Conservation (phyloP, 495 filamentous ascomycete species). For the Hypoxylon intermedium region DNA sequence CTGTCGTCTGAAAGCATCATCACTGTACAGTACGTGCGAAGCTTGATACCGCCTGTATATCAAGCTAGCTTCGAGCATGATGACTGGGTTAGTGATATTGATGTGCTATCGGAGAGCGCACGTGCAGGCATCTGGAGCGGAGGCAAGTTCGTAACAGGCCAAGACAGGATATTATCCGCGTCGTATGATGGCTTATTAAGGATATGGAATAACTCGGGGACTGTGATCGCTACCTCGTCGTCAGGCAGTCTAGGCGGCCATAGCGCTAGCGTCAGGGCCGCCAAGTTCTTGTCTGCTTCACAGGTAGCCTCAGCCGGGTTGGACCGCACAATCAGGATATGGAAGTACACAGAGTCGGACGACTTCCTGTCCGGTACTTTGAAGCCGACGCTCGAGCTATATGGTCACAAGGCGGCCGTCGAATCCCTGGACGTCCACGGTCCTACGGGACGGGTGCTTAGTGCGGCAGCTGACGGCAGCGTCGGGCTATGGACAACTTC, state of each 20-base stretch:
- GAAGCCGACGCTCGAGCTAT: conserved; percentile 79
- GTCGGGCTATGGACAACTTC: conserved; percentile 85
- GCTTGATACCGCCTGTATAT: conserved; percentile 83
- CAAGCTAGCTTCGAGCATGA: conserved; percentile 91
- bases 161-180: conserved; percentile 77
- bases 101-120: conserved; percentile 75
- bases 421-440: conserved; percentile 80
- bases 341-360: conserved; percentile 78
- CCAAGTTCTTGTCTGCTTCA: conserved; percentile 76
- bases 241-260: conserved; percentile 76
- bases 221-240: conserved; percentile 76
- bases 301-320: conserved; percentile 81
- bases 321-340: conserved; percentile 83
- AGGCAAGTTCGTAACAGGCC: conserved; percentile 50
- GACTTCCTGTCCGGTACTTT: conserved; percentile 67
- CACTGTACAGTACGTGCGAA: conserved; percentile 90
- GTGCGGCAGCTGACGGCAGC: conserved; percentile 78
- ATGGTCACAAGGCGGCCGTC: conserved; percentile 79
- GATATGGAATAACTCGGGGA: conserved; percentile 86
- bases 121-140: conserved; percentile 64
- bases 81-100: conserved; percentile 95
- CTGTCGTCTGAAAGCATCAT: conserved; percentile 86
- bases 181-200: conserved; percentile 88
- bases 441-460: conserved; percentile 76
- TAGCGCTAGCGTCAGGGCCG: conserved; percentile 75